Base-by-base conservation (phyloP, 345 rosid genomes). In the Murraya koenigii region DNA sequence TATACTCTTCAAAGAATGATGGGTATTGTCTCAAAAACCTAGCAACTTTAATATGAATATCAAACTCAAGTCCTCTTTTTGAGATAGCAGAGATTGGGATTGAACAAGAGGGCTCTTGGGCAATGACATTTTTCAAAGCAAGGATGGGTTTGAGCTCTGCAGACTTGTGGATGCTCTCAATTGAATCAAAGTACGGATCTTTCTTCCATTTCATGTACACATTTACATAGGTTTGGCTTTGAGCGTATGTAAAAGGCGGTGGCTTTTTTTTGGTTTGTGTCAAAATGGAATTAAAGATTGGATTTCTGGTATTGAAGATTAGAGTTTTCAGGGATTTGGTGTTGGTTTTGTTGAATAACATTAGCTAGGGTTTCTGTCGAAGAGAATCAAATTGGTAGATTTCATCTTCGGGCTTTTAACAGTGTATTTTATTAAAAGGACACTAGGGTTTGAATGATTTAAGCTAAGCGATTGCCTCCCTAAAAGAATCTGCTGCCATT, bases 161-260 rank as follows among this genome's bases (percentile, higher is more conserved):
- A 1, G 97, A 95, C 55, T 82, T 83, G 85, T 92, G 91, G 54
- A 93, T 86, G 80, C 88, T 92, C 77, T 90, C 91, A 49, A 95
- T 85, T 32, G 91, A 85, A 65, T 93, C 97, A 14, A 75, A 92
- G 82, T 77, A 93, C 0, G 82, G 78, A 76, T 95, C 98, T 82
- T 85, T 91, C 74, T 92, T 95, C 97, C 95, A 95, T 85, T 91
- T 93, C 98, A 95, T 93, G 87, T 91, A 90, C 8, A 91, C 97
- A 74, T 89, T 82, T 6, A 94, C 97, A 58, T 94, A 91, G 66
- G 66, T 75, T 41, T 80, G 82, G 54, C 23, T 83, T 75, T 85
- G 97, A 59, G 70, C 70, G 82, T 72, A 78, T 4, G 49, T 28
- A 38, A 66, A 73, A 5, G 74, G 73, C 5, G 70, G 78, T 39